Evolutionary conservation across 129 eudicot species (phyloP), one percentile per base, ranked within the genome.

Genomic region (Scalesia atractyloides): DNA sequence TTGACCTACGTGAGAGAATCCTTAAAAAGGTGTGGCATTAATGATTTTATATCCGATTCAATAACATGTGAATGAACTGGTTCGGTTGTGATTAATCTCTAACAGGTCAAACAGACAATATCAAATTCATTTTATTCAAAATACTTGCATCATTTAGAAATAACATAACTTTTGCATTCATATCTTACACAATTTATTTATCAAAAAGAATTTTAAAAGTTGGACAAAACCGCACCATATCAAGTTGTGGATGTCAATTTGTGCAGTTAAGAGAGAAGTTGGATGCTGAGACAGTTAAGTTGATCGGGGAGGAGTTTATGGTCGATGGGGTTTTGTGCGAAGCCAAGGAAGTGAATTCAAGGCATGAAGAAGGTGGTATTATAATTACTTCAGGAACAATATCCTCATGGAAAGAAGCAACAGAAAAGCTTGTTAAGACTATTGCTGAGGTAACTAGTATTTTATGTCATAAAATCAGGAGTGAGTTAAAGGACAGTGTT

Each of bases 191-290:
- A 34, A 7, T 63, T 0, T 34, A 7, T 36, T 8, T 63, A 7
- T 36, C 0, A n/a, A 15, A 34, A 7, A 13, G 6, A 7, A 7
- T 15, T 30, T 30, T 30, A 61, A 62, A 33, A 1, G 1, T 34
- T 12, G 46, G 18, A 33, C 47, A 33, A 34, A 33, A 15, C 47
- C 46, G 2, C n/a, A 7, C 37, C 36, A 58, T 9, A 58, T 12
- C 39, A 22, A 72, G 43, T 48, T 60, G 19, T 73, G 46, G 34
- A 44, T 47, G 19, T 73, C 62, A 69, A 36, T 74, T 63, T 52
- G 39, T 84, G 69, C 76, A 92, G 98, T 80, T 92, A 84, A 75
- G 80, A 62, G 90, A 84, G 70, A 83, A 70, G 53, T 68, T 89
- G 79, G 84, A 77, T 75, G 47, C 53, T 13, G 96, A 89, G 71